phyloP scores from a whole-genome alignment of 352 stramenopile genomes.

The Pythium phragmiticola region DNA sequence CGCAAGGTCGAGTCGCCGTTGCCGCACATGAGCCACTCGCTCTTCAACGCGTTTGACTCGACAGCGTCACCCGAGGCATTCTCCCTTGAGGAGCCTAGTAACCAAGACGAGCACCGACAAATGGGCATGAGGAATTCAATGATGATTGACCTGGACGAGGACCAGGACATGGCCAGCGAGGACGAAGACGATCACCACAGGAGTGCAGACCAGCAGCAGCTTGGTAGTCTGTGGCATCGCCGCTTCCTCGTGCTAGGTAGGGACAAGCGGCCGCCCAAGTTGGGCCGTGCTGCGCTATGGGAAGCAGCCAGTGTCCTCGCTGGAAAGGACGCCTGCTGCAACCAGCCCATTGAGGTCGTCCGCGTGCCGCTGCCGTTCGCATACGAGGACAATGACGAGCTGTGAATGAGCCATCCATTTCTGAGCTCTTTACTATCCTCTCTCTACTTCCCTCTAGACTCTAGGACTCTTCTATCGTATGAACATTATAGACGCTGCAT shows the following conservation, averaged over 20 bases:
- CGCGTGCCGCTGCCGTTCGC: slow-evolving; percentile 16
- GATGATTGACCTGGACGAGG: not conserved
- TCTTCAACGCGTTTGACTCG: slow-evolving; percentile 34
- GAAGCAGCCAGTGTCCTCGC: slow-evolving; percentile 1
- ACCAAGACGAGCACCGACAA: slow-evolving; percentile 18
- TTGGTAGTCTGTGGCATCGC: slow-evolving; percentile 26
- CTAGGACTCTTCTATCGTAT: slow-evolving; percentile 12
- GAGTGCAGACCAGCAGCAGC: not conserved
- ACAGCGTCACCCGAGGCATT: slow-evolving; percentile 28
- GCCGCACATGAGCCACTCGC: slow-evolving; percentile 13
- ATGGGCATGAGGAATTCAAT: not conserved
- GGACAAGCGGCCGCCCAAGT: slow-evolving; percentile 22
- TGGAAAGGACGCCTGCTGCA: not conserved
- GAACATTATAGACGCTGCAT: slow-evolving; percentile 16
- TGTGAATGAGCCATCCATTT: not conserved
- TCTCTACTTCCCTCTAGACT: slow-evolving; percentile 6
- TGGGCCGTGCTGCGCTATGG: slow-evolving; percentile 28
- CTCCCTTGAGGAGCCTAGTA: slow-evolving; percentile 6
- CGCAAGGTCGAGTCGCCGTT: slow-evolving; percentile 20
- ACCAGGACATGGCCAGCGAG: slow-evolving; percentile 16
- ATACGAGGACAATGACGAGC: slow-evolving; percentile 15
- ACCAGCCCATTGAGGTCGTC: slow-evolving; percentile 13
- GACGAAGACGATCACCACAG: slow-evolving; percentile 10
- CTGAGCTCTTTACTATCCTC: too few species aligned
- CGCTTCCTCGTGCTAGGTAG: slow-evolving; percentile 20